Evolutionary conservation across 768 basidiomycete genomes (phyloP), one percentile per base, ranked within the genome.

Genomic region (Hericium rajendrae): DNA sequence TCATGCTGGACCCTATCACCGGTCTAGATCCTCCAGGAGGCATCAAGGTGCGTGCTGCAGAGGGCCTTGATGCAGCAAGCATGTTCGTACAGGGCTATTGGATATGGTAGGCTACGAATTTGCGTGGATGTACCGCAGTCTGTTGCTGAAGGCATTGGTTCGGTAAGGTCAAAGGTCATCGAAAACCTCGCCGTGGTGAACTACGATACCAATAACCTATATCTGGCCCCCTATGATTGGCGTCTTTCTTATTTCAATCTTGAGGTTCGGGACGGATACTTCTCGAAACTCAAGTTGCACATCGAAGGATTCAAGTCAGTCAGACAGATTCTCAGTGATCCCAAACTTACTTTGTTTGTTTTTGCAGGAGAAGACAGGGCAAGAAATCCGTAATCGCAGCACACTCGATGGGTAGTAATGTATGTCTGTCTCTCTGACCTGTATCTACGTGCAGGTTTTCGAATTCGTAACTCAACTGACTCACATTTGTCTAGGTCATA

Each of bases 101-200:
- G 94, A 83, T 95, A 54, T 95, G 93, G 91, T 85, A 65, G 54
- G 73, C 60, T 28, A 54, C 22, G 6, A 22, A n/a, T 28, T 12
- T 37, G 49, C 39, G 10, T 52, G 38, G 15, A 13, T 39, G 53
- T 51, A 28, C 26, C 12, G 10, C 48, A 37, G 2, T 55, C 18
- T 37, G n/a, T 11, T 32, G 11, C 26, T 22, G 6, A 39, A 18
- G 16, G 40, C 39, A 49, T 51, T 28, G 11, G 38, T 6, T 43
- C 15, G 43, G 8, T 32, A 53, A 88, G 88, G 88, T 84, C 87
- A 1, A 94, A 94, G 70, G 89, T 97, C 53, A 83, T 98, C 10
- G 90, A 97, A 70, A 98, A 99, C 63, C 78, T 97, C 2, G 94
- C 95, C 0, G 91, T 86, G 1, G 80, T 97, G 18, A 88, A 87